These are phyloP conservation scores for Leishmania martiniquensis DNA, from an alignment of 208 protist species.

Conservation along the genomic window DNA sequence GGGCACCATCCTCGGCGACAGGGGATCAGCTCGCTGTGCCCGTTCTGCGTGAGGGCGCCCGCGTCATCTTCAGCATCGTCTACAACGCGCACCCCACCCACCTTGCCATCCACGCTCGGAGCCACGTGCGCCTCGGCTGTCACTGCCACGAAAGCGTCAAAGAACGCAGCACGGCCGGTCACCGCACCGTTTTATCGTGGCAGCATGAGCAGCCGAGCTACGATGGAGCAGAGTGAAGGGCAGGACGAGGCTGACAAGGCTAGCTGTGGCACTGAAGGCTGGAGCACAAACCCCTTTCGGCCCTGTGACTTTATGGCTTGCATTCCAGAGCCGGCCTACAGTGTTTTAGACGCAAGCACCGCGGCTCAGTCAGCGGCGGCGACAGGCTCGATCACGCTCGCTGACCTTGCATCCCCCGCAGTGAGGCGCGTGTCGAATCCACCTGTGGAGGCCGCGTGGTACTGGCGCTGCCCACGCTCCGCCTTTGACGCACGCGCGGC, in stretches of 20 bases:
- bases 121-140: background rate
- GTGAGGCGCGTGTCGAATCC: background rate
- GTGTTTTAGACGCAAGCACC: background rate
- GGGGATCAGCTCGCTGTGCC: background rate
- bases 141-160: background rate
- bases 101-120: background rate
- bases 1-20: background rate
- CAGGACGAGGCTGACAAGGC: background rate
- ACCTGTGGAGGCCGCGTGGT: constrained; percentile 16
- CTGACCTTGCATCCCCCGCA: background rate
- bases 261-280: background rate
- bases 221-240: background rate
- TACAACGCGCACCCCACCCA: background rate
- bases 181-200: background rate
- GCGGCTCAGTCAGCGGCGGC: background rate
- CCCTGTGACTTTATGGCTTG: constrained; percentile 31
- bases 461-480: constrained; percentile 24
- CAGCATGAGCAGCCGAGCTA: background rate
- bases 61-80: constrained; percentile 8
- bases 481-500: background rate
- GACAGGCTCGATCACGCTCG: background rate
- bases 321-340: background rate
- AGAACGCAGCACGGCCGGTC: background rate
- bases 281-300: background rate
- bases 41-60: background rate